A percentile compares a stretch with the other conserved stretches of the same genome.
phyloP scores from a whole-genome alignment of 129 eudicot species.

The Flaveria ramosissima region DNA sequence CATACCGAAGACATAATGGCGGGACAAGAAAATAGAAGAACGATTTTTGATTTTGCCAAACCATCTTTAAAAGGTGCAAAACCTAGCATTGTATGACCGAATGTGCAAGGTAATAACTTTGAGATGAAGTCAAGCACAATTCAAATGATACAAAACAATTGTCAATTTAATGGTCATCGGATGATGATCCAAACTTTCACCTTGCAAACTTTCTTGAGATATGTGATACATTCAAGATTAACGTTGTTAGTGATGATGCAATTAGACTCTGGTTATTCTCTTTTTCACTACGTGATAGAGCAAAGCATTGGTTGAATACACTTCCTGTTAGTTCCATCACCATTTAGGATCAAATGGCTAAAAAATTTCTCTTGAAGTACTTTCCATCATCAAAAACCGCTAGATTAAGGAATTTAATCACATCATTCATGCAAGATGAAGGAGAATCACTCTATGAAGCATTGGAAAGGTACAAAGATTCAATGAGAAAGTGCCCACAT shows the following conservation, averaged over 20 bases:
- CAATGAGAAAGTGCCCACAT: neutral
- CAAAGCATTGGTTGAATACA: neutral
- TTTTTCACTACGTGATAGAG: neutral
- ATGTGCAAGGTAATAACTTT: neutral
- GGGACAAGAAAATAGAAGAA: neutral
- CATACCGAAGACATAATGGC: too few relatives aligned
- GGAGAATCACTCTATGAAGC: neutral
- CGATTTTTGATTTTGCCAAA: neutral
- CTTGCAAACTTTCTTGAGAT: too few relatives aligned
- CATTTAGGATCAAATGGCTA: neutral
- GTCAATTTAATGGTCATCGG: neutral
- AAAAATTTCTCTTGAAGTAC: too few relatives aligned
- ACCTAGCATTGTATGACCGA: neutral
- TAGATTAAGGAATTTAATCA: neutral
- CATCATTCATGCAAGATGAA: neutral
- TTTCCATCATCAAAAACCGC: neutral
- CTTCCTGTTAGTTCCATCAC: neutral
- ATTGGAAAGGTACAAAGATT: neutral
- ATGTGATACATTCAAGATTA: too few relatives aligned
- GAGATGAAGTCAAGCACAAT: neutral
- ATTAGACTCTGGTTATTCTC: neutral
- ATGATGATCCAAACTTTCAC: too few relatives aligned
- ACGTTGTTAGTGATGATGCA: neutral
- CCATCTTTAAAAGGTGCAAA: neutral
- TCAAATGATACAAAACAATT: neutral